phyloP scores from a whole-genome alignment of 2,329 filamentous ascomycete species.

The Pseudopithomyces maydicus region DNA sequence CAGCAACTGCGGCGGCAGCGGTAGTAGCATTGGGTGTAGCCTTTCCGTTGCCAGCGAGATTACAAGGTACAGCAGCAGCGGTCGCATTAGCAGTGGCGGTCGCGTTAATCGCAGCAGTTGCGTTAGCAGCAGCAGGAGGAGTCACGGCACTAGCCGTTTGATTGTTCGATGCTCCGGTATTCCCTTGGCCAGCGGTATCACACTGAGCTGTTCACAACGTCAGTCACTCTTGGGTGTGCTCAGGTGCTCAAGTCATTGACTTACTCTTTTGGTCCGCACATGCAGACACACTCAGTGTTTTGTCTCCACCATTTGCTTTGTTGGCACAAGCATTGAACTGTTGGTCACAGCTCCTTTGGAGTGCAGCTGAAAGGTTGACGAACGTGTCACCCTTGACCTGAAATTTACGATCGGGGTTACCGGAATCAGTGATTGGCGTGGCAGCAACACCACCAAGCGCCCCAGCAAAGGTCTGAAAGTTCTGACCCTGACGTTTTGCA shows the following conservation, averaged over 20 bases:
- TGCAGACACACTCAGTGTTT: slow-evolving; percentile 19
- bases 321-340: slow-evolving; percentile 67
- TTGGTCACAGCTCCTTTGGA: slow-evolving; percentile 66
- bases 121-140: not conserved
- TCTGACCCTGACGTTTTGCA: slow-evolving; percentile 17
- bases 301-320: slow-evolving; percentile 55
- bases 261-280: slow-evolving; percentile 28
- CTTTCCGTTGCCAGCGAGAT: not conserved
- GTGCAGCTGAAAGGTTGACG: slow-evolving; percentile 59
- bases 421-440: slow-evolving; percentile 23
- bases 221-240: not conserved
- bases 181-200: slow-evolving; percentile 11
- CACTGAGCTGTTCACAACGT: slow-evolving; percentile 20
- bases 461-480: slow-evolving; percentile 30
- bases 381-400: slow-evolving; percentile 50
- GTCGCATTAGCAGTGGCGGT: not conserved
- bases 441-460: slow-evolving; percentile 30
- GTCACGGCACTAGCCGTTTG: slow-evolving; percentile 6
- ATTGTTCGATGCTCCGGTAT: slow-evolving; percentile 5
- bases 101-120: not conserved
- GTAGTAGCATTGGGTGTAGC: not conserved
- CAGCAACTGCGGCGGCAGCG: not conserved
- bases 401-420: slow-evolving; percentile 51
- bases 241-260: not conserved
- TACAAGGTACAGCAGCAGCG: not conserved